Base-by-base conservation (phyloP, 2,329 filamentous ascomycete species). In the Apiospora phragmitis region DNA sequence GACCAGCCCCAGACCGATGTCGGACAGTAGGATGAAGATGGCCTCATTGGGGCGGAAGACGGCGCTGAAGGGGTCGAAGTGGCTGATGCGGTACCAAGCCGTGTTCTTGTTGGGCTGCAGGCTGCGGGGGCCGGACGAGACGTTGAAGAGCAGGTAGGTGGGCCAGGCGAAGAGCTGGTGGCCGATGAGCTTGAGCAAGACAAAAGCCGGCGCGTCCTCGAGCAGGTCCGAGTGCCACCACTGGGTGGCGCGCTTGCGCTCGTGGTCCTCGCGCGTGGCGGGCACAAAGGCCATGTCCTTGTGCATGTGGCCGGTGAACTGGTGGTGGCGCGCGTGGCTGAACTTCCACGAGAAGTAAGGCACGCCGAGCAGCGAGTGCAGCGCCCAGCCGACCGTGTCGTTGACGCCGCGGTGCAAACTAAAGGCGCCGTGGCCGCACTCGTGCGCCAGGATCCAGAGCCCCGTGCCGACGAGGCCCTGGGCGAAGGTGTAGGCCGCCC, bases 341-440 rank as follows among this genome's bases (percentile, higher is more conserved):
- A 89, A 90, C 82, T 92, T 90, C 91, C 91, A 93, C 67, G 88
- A 90, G 83, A 92, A 93, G 82, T 91, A 94, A 4, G 92, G 92
- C 2, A 92, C 90, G 72, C 91, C 80, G 49, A 93, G 84, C 71
- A 86, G 83, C 8, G 89, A 91, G 84, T 93, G 91, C n/a, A 90
- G 80, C 67, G 87, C 78, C 84, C 90, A 91, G 71, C 91, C 91
- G 70, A 90, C 83, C 21, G 85, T 78, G 76, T 91, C 86, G 79
- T 93, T 93, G 73, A 92, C 77, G 42, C 75, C 78, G 66, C 82
- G 82, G 79, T 87, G 84, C 29, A 82, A 79, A n/a, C 89, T 91
- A 79, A 93, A 91, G 66, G 90, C 90, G 24, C 89, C 88, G 79
- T 93, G 91, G 68, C 91, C 91, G 79, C 89, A 91, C 79, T 93